Conservation (phyloP, 2,329 filamentous ascomycete species). For the Lizonia empirigonia region DNA sequence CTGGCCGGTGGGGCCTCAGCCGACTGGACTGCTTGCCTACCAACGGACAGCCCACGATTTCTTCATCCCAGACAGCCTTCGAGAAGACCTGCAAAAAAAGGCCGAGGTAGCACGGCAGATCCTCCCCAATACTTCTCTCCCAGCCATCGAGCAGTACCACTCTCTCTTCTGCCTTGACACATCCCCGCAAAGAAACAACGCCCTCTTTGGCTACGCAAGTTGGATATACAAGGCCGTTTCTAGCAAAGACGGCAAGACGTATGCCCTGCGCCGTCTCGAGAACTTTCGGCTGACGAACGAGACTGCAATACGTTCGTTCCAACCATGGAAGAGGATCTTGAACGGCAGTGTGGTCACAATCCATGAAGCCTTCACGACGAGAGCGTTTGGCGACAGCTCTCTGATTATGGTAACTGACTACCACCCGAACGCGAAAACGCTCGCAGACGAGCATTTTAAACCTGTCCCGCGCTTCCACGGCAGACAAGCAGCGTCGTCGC, state of each 20-base stretch:
- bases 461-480: conserved; percentile 48
- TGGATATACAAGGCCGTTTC: conserved; percentile 97
- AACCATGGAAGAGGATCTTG: conserved; percentile 85
- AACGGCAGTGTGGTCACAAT: conserved; percentile 84
- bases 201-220: conserved; percentile 83
- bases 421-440: conserved; percentile 85
- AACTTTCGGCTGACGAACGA: conserved; percentile 89
- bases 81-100: conserved; percentile 89
- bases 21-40: conserved; percentile 80
- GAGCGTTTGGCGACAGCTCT: conserved; percentile 92
- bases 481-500: conserved; percentile 43
- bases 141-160: conserved; percentile 84
- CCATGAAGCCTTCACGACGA: conserved; percentile 90
- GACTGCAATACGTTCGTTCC: conserved; percentile 81
- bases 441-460: conserved; percentile 79
- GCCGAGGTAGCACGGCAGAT: conserved; percentile 83
- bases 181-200: conserved; percentile 75
- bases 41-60: conserved; percentile 89
- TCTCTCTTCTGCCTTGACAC: conserved; percentile 89
- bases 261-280: conserved; percentile 84
- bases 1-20: conserved; percentile 81
- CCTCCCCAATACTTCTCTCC: conserved; percentile 78
- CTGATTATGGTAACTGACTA: conserved; percentile 94
- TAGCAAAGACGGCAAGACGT: conserved; percentile 85
- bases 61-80: conserved; percentile 83